Evolutionary conservation across 129 eudicot species (phyloP), one percentile per base, ranked within the genome.

Genomic region (Lactuca sativa): DNA sequence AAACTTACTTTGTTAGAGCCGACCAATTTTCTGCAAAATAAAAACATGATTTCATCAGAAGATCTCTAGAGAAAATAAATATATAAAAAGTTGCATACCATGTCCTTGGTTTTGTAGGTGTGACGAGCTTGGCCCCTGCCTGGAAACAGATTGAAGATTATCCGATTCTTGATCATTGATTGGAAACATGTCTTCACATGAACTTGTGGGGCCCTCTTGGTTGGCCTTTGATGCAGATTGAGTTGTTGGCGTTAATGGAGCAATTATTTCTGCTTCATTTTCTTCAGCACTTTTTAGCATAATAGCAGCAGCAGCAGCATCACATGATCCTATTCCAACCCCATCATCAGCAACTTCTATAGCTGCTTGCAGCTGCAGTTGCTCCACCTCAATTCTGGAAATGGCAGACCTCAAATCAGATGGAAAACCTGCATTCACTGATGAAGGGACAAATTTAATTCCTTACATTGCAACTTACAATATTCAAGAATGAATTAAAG

Each of bases 171-270:
- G 55, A 70, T 62, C 79, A 17, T 60, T 74, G 32, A 65, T 55
- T 4, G 66, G 63, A 72, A 61, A 56, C 18, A 11, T 12, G 10
- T 38, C 66, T 37, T 80, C 83, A 54, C 14, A 40, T 62, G 88
- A 84, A 73, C 69, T 81, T 52, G 86, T 8, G 34, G 84, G 79
- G 62, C 76, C 74, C 77, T 62, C 44, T 53, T 69, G 63, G 17
- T 77, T 64, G 3, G 53, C 77, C 70, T 32, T 59, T 16, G 84
- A 71, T 61, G 72, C 62, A 52, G 85, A 43, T 41, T 56, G 77
- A 49, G 86, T 61, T 52, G 71, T 69, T n/a, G 90, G 93, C 7
- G 93, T 82, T 53, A 73, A 76, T 16, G 93, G 96, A 70, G 90
- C 85, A 62, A 84, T 69, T 49, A 63, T 57, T 70, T 60, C 85